A percentile compares a stretch with the other conserved stretches of the same genome.
Conservation (phyloP, 441 rosid species). For the Jatropha multifida region DNA sequence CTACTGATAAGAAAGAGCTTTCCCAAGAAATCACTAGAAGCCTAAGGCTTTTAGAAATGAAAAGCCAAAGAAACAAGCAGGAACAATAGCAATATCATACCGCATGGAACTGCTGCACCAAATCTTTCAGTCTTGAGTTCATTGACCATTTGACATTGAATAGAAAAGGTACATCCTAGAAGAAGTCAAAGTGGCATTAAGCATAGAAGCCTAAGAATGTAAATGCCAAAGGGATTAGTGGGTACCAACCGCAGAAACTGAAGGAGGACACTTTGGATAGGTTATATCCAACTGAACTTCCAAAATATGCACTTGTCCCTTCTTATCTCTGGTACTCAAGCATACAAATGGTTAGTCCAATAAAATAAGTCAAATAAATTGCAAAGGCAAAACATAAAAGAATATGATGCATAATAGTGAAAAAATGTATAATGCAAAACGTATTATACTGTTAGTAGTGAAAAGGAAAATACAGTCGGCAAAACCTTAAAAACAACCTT, state of each 20-base stretch:
- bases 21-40: neutral
- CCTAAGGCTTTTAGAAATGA: neutral
- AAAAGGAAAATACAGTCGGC: neutral
- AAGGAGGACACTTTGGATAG: conserved; percentile 62
- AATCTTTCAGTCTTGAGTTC: conserved; percentile 62
- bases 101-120: conserved; percentile 58
- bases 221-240: conserved; percentile 13
- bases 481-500: neutral
- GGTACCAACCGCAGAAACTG: conserved; percentile 57
- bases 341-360: conserved; percentile 9
- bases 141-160: conserved; percentile 56
- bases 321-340: conserved; percentile 49
- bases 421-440: neutral
- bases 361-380: neutral
- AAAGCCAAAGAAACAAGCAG: conserved; percentile 1
- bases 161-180: conserved; percentile 62
- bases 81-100: conserved; percentile 26
- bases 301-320: conserved; percentile 50
- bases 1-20: conserved; percentile 13
- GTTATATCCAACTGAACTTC: conserved; percentile 53
- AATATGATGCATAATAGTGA: neutral
- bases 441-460: neutral
- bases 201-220: conserved; percentile 4
- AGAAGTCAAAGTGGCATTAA: conserved; percentile 16
- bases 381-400: neutral